Conservation (phyloP, 2,329 filamentous ascomycete genomes). For the Sporothrix brasiliensis region DNA sequence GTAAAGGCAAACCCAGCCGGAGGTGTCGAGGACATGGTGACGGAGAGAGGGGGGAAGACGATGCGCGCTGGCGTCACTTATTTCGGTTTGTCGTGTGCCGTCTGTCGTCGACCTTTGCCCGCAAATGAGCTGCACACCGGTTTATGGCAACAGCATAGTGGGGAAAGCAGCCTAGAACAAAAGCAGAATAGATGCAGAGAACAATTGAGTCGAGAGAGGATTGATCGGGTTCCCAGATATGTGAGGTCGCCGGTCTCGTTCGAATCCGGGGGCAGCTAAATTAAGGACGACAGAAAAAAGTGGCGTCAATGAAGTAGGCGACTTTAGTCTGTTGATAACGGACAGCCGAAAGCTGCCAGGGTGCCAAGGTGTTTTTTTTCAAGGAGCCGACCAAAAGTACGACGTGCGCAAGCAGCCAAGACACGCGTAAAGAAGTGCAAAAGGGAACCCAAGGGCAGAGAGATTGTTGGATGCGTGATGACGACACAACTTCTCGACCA, state of each 20-base stretch:
- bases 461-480: background rate
- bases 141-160: slow-evolving; percentile 27
- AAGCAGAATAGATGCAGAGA: background rate
- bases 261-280: slow-evolving; percentile 23
- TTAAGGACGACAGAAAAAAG: background rate
- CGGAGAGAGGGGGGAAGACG: background rate
- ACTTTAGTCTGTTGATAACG: background rate
- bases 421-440: too few species aligned
- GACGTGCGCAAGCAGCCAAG: background rate
- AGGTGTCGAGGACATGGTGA: slow-evolving; percentile 49
- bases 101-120: background rate
- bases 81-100: background rate
- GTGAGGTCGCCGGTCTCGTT: background rate
- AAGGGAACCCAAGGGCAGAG: too few species aligned
- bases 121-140: slow-evolving; percentile 23
- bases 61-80: background rate
- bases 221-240: too few species aligned
- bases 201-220: background rate
- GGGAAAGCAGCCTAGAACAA: background rate
- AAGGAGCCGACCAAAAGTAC: background rate
- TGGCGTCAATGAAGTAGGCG: slow-evolving; percentile 6
- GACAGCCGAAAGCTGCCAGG: background rate
- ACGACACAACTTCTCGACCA: slow-evolving; percentile 4
- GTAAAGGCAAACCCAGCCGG: slow-evolving; percentile 50
- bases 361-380: background rate